Evolutionary conservation across 2,329 filamentous ascomycete genomes (phyloP).

Genomic region (Paraphaeosphaeria sporulosa): DNA sequence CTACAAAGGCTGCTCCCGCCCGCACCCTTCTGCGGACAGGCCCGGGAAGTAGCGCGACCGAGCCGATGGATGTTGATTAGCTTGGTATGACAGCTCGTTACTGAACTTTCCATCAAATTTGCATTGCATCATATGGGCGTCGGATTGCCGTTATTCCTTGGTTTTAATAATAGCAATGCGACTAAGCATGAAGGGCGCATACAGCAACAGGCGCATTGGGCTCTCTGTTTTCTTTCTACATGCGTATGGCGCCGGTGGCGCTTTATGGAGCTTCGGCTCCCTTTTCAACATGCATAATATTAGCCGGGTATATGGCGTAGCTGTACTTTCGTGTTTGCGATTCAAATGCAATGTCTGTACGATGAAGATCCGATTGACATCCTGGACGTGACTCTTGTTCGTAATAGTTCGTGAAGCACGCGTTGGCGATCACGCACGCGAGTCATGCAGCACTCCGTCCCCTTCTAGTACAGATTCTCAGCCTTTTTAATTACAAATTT

Average conservation of each 20-base stretch:
- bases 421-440: not conserved
- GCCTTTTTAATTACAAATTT: not conserved
- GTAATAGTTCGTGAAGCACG: not conserved
- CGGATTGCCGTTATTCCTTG: constrained; percentile 1
- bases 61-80: constrained; percentile 30
- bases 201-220: not conserved
- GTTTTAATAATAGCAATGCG: not conserved
- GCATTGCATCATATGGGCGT: constrained; percentile 14
- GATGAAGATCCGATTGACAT: not conserved
- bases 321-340: not conserved
- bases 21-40: constrained; percentile 7
- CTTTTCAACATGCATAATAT: not conserved
- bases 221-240: not conserved
- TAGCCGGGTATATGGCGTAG: not conserved
- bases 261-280: not conserved
- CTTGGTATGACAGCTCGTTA: constrained; percentile 11
- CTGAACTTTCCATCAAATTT: not conserved
- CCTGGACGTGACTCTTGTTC: not conserved
- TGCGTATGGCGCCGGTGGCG: constrained; percentile 3
- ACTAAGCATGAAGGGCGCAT: constrained; percentile 3
- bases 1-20: constrained; percentile 1
- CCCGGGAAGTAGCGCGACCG: constrained; percentile 17
- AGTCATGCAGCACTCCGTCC: not conserved
- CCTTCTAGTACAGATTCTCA: not conserved
- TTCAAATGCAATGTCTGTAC: not conserved